Conservation (phyloP, 495 filamentous ascomycete species). For the Penicillium desertorum region DNA sequence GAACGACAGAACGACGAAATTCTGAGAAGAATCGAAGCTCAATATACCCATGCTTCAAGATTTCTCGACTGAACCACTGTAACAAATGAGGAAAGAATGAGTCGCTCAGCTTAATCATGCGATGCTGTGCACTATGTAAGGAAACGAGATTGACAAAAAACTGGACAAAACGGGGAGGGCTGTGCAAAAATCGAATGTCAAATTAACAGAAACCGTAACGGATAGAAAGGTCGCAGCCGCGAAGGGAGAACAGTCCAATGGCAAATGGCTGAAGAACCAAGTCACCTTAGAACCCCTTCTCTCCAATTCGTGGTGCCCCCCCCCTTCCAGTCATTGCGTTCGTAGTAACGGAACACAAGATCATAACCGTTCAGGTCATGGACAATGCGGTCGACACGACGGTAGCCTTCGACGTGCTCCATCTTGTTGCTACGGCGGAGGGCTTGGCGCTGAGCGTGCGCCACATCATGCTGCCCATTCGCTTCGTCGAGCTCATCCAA, state of each 20-base stretch:
- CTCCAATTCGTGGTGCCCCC: slow-evolving; percentile 73
- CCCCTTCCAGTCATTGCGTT: slow-evolving; percentile 87
- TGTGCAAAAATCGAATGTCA: slow-evolving; percentile 5
- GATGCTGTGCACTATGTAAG: slow-evolving; percentile 24
- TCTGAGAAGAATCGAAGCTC: not conserved
- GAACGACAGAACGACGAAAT: not conserved
- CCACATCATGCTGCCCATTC: slow-evolving; percentile 38
- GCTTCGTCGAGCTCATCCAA: slow-evolving; percentile 42
- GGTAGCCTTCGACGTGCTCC: slow-evolving; percentile 84
- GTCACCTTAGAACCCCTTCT: slow-evolving; percentile 42
- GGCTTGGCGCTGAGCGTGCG: slow-evolving; percentile 47
- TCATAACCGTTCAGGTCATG: slow-evolving; percentile 98
- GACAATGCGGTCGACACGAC: slow-evolving; percentile 89
- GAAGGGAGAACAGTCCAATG: slow-evolving; percentile 10
- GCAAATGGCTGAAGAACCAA: not conserved
- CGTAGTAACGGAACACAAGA: slow-evolving; percentile 94
- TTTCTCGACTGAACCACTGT: slow-evolving; percentile 7
- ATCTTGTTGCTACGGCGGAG: slow-evolving; percentile 61
- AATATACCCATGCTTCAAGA: slow-evolving; percentile 16
- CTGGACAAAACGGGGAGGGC: not conserved
- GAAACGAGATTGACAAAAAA: slow-evolving; percentile 7
- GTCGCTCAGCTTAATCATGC: slow-evolving; percentile 29
- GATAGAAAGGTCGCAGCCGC: slow-evolving; percentile 20
- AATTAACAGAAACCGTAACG: slow-evolving; percentile 9
- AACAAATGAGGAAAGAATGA: slow-evolving; percentile 3